Evolutionary conservation across 73 alveolate genomes (phyloP).

Genomic region (Stentor roeselii): DNA sequence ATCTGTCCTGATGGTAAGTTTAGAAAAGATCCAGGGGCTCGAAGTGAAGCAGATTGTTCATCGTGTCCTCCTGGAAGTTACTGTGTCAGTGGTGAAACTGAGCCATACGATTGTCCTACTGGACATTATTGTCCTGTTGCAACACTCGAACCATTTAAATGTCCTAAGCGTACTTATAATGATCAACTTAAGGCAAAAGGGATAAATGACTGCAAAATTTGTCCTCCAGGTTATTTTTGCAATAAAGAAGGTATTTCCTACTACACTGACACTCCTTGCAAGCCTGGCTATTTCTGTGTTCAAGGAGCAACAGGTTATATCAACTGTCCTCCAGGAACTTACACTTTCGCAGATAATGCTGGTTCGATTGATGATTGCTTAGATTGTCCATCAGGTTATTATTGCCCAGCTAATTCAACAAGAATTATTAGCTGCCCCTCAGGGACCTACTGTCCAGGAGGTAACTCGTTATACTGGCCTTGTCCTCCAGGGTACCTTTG

Average conservation of each 20-base stretch:
- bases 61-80: conserved; percentile 43
- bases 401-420: conserved; percentile 43
- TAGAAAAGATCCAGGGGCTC: conserved; percentile 48
- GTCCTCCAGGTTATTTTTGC: conserved; percentile 67
- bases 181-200: conserved; percentile 29
- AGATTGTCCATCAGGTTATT: conserved; percentile 53
- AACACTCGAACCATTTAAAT: conserved; percentile 37
- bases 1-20: conserved; percentile 50
- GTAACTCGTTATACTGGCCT: conserved; percentile 22
- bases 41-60: conserved; percentile 32
- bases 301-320: conserved; percentile 47
- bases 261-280: conserved; percentile 46
- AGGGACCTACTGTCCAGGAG: conserved; percentile 58
- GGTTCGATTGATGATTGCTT: conserved; percentile 37
- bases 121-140: conserved; percentile 70
- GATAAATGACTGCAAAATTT: conserved; percentile 36
- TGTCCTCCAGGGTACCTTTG: conserved; percentile 41
- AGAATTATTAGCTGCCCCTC: conserved; percentile 20
- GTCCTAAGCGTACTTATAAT: conserved; percentile 58
- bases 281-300: conserved; percentile 59
- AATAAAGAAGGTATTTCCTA: conserved; percentile 43
- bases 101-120: conserved; percentile 56
- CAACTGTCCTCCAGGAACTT: conserved; percentile 45
- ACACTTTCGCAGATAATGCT: conserved; percentile 37
- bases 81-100: conserved; percentile 43